Conservation (phyloP, 2,329 filamentous ascomycete genomes). For the Ramichloridium luteum region DNA sequence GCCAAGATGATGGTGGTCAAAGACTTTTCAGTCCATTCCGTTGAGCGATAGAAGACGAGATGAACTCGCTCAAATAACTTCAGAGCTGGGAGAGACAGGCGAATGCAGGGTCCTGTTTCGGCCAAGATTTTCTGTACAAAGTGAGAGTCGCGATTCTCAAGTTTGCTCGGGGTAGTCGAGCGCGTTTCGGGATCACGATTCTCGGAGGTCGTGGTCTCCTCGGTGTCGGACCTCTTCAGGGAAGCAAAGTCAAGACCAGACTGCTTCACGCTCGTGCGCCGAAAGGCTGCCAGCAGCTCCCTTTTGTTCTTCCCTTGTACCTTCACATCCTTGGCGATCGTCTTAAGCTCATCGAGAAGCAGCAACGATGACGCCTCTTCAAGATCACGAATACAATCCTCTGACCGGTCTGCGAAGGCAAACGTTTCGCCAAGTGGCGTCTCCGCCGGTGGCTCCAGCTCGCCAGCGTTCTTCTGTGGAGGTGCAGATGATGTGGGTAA, state of each 20-base stretch:
- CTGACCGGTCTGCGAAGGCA: conserved; percentile 68
- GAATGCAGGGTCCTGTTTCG: conserved; percentile 70
- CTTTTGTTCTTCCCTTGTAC: conserved; percentile 78
- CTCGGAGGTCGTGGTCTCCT: conserved; percentile 41
- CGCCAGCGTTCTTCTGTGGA: conserved; percentile 33
- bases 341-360: conserved; percentile 77
- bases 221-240: conserved; percentile 51
- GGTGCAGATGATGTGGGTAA: conserved; percentile 40
- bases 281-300: conserved; percentile 62
- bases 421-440: conserved; percentile 46
- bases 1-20: conserved; percentile 89
- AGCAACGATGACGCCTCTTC: conserved; percentile 75
- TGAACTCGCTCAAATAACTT: conserved; percentile 89
- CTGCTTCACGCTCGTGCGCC: conserved; percentile 62
- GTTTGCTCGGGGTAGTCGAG: conserved; percentile 30
- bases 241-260: conserved; percentile 59
- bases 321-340: conserved; percentile 72
- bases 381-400: conserved; percentile 59
- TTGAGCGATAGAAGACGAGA: conserved; percentile 89
- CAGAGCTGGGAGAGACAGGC: conserved; percentile 59
- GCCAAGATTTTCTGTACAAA: conserved; percentile 66
- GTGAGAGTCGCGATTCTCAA: conserved; percentile 56
- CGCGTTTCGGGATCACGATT: conserved; percentile 22
- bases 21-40: conserved; percentile 95
- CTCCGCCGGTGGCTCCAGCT: conserved; percentile 36